Evolutionary conservation across 2,329 filamentous ascomycete genomes (phyloP), one percentile per base, ranked within the genome.

Genomic region (Mycosphaerella arachidis): DNA sequence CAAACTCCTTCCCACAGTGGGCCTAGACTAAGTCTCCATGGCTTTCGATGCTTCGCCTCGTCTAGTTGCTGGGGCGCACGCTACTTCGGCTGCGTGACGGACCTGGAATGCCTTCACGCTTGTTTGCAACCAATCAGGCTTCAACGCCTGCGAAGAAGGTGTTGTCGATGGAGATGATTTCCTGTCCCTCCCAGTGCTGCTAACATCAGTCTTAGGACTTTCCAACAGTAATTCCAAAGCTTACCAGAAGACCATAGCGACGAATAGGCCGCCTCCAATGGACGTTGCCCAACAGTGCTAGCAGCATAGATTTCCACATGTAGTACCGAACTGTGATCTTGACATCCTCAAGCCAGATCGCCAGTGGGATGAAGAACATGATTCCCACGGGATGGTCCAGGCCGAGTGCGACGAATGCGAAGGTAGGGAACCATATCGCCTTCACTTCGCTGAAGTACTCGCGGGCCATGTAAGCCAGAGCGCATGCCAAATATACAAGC

Each of bases 351-450:
- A 58, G 56, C 72, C 77, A 85, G 37, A 85, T 82, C 0, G 74
- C 80, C 50, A 83, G 67, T 0, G 82, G 80, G 6, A 71, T 58
- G 53, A 70, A 68, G 57, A 70, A 68, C 64, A 54, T 65, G 62
- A 84, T 84, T 27, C 82, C 82, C 16, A 84, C 76, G 48, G 84
- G 81, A 72, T 85, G 83, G 59, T 85, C 82, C 2, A 84, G 72
- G 1, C 59, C 65, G 16, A 65, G 54, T 10, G 56, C 55, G 31
- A 64, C 63, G 53, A 67, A 67, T 5, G 59, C 65, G 43, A 64
- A 65, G 13, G 61, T 65, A 6, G 61, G 59, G 59, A 53, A 63
- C 82, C 83, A 85, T 64, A 85, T 82, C 1, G 79, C 79, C 10
- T 81, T 71, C 1, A 85, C 76, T 66, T 85, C 85, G 9, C 79